phyloP scores from a whole-genome alignment of 176 grass and related monocot genomes.

The Echinochloa phyllopogon region DNA sequence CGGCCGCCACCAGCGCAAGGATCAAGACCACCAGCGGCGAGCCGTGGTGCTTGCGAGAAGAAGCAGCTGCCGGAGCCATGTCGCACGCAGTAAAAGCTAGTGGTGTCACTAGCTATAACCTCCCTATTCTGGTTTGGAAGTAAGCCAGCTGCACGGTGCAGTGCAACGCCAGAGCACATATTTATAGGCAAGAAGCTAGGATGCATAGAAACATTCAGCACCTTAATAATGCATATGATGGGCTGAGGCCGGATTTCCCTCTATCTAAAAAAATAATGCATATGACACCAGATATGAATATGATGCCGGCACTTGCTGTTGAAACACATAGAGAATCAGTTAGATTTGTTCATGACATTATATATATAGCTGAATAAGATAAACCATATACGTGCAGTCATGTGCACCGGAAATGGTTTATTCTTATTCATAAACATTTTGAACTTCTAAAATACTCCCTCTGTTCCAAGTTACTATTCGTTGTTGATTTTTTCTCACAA shows the following conservation, averaged over 20 bases:
- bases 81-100: background rate
- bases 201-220: background rate
- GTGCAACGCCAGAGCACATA: background rate
- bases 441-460: too few species aligned
- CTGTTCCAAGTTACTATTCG: too few species aligned
- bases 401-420: too few species aligned
- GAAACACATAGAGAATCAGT: background rate
- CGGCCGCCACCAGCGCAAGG: background rate
- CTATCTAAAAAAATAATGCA: too few species aligned
- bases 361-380: too few species aligned
- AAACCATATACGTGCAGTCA: too few species aligned
- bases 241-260: too few species aligned
- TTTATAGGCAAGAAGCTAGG: constrained; percentile 23
- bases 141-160: background rate
- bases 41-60: background rate
- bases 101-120: background rate
- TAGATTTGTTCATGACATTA: background rate
- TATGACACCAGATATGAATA: background rate
- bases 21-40: background rate
- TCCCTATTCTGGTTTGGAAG: background rate
- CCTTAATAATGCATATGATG: background rate
- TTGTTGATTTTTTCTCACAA: too few species aligned
- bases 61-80: constrained; percentile 8
- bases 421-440: too few species aligned
- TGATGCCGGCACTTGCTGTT: background rate